A percentile compares a stretch with the other conserved stretches of the same genome.
These are phyloP conservation scores for Cubamyces sp. DNA, from an alignment of 768 basidiomycete species.

Conservation along the genomic window DNA sequence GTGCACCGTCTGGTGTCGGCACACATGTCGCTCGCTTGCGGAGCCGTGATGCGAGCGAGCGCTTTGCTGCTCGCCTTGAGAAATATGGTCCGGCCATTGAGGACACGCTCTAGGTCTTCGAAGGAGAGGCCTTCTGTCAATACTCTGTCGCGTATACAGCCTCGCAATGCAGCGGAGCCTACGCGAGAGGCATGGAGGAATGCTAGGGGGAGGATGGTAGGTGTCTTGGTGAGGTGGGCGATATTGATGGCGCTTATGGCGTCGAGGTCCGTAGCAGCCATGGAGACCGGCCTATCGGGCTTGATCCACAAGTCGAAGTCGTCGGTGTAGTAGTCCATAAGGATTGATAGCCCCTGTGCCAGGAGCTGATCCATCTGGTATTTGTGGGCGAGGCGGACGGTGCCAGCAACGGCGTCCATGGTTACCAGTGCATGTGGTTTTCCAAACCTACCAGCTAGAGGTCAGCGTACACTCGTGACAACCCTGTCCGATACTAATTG, in stretches of 20 bases:
- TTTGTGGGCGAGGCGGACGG: constrained; percentile 20
- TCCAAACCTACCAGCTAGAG: not conserved
- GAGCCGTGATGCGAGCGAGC: constrained; percentile 1
- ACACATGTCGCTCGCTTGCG: not conserved
- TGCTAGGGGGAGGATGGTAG: constrained; percentile 20
- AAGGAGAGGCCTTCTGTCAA: not conserved
- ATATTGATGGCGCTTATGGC: constrained; percentile 16
- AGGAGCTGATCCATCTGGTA: constrained; percentile 18
- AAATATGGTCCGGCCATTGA: not conserved
- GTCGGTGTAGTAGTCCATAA: constrained; percentile 14
- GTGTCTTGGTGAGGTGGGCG: constrained; percentile 16
- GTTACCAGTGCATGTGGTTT: not conserved
- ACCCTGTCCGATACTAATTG: no score
- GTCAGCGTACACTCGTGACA: no score
- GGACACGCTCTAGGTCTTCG: not conserved
- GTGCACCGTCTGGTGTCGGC: not conserved
- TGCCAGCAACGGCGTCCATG: constrained; percentile 2
- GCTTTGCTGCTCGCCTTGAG: not conserved
- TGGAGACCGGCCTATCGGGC: not conserved
- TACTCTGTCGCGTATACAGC: not conserved
- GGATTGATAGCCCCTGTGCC: constrained; percentile 6
- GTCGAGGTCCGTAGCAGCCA: not conserved
- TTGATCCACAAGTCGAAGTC: constrained; percentile 13
- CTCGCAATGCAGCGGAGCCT: not conserved
- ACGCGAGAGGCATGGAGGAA: not conserved